Evolutionary conservation across 345 rosid species (phyloP), one percentile per base, ranked within the genome.

Genomic region (Rhodamnia rubescens): DNA sequence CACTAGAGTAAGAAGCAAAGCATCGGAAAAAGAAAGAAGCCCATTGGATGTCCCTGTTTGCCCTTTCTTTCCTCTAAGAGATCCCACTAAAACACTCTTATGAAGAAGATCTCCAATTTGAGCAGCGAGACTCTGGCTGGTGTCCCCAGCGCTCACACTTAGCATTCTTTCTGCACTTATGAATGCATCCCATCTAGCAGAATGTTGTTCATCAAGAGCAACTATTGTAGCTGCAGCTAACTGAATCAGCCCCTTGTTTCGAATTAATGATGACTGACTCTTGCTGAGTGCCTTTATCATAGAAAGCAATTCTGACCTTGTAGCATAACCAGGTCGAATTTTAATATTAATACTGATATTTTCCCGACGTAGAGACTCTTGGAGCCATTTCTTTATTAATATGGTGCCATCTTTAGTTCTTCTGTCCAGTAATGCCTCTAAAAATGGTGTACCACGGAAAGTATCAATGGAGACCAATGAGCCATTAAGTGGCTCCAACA

Each of bases 341-440:
- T 93, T 97, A 83, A 93, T 92, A 85, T 93, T 92, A 84, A 83
- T 83, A 84, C 87, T 85, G 53, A 93, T 87, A 52, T 93, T 95
- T 86, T 97, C 96, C 6, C 90, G 92, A 84, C 93, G 98, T 50
- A 97, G 87, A 74, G 93, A 86, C 90, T 97, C 98, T 87, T 93
- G 98, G 88, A 95, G 98, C 99, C 98, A 97, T 88, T 93, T 97
- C 92, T 93, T 97, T 55, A 95, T 94, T 88, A 97, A 90, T 56
- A 95, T 85, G 53, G 95, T 90, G 83, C 98, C 99, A 83, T 97
- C 99, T 88, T 93, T 97, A 53, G 95, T 91, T 90, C 90, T 92
- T 87, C 98, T 94, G 82, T 97, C 99, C 82, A 95, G 90, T 89
- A 97, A 85, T 81, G 98, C 98, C 90, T 97, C 98, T 85, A 95